Conservation (phyloP, 2,329 filamentous ascomycete species). For the Acephala macrosclerotiorum region DNA sequence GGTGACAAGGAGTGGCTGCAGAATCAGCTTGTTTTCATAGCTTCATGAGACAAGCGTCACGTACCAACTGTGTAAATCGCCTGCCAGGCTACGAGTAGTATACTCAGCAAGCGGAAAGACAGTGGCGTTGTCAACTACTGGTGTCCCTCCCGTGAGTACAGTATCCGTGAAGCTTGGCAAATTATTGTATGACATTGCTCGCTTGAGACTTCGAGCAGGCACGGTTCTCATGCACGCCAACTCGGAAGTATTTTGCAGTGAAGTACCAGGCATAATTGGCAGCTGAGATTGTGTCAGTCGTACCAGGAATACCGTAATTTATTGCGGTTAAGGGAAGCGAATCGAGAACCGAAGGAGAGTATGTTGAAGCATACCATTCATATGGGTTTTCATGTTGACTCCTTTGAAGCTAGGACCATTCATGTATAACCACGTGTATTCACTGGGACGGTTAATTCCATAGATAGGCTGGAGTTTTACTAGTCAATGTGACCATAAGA, state of each 20-base stretch:
- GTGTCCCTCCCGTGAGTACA: slow-evolving; percentile 11
- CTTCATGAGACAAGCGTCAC: neutral
- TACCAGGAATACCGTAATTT: neutral
- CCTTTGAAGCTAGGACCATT: neutral
- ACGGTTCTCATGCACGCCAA: slow-evolving; percentile 14
- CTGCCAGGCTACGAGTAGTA: neutral
- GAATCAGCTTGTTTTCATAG: neutral
- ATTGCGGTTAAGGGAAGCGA: neutral
- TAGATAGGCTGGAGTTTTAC: neutral
- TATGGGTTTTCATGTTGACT: neutral
- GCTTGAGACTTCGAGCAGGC: slow-evolving; percentile 10
- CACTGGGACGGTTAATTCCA: neutral
- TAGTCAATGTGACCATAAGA: no score
- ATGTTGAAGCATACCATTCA: slow-evolving; percentile 4
- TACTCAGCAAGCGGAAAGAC: slow-evolving; percentile 19
- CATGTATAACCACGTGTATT: neutral
- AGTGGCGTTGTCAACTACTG: slow-evolving; percentile 21
- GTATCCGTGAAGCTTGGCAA: slow-evolving; percentile 6
- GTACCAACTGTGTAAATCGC: slow-evolving; percentile 19
- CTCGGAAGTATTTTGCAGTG: slow-evolving; percentile 8
- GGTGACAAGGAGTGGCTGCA: slow-evolving; percentile 19
- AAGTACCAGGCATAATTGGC: slow-evolving; percentile 6
- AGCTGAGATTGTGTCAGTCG: neutral
- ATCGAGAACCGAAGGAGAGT: no score
- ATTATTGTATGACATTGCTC: slow-evolving; percentile 8